Base-by-base conservation (phyloP, 2,329 filamentous ascomycete genomes). In the Epichloe glyceriae region DNA sequence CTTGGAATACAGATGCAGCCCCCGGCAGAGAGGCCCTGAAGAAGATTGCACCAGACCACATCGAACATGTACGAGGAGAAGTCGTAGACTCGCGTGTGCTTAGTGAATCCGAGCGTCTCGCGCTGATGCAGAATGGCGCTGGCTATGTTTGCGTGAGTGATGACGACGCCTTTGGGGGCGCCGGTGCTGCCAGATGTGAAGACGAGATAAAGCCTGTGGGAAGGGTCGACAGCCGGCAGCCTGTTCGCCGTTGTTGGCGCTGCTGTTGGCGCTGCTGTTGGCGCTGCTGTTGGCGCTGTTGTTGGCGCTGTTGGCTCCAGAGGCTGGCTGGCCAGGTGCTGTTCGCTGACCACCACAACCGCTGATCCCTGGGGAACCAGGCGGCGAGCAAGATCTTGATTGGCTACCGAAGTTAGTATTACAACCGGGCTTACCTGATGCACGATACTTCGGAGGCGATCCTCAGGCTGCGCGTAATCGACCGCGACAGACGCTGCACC, bases 191-290 rank as follows among this genome's bases (percentile, higher is more conserved):
- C 57, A 34, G 57, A 59, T 20, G 57, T 59, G 33, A 52, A 55
- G 22, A 52, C 50, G 33, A 55, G 34, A 20, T 54, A 55, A 38
- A 51, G 42, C 22, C 22, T 43, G 26, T 41, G 14, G 22, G 35
- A 38, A 5, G 47, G 50, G n/a, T 45, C 12, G n/a, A 50, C 46
- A 8, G 17, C 20, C 73, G 73, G n/a, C 76, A 72, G 57, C 72
- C 74, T 47, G 19, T 10, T 42, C 30, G 30, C 37, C 26, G 22
- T 26, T 26, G 22, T 7, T 7, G 5, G 22, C 22, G 22, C 22
- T 6, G 22, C 6, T 22, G 22, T 6, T 22, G 20, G 20, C 20
- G 20, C 20, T 5, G 20, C 5, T 20, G 20, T 20, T 20, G 22
- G 19, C 19, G 19, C 19, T 19, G 19, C 2, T 19, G 19, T 19